Conservation (phyloP, 1,284 basidiomycete species). For the Ceratobasidium sp. region DNA sequence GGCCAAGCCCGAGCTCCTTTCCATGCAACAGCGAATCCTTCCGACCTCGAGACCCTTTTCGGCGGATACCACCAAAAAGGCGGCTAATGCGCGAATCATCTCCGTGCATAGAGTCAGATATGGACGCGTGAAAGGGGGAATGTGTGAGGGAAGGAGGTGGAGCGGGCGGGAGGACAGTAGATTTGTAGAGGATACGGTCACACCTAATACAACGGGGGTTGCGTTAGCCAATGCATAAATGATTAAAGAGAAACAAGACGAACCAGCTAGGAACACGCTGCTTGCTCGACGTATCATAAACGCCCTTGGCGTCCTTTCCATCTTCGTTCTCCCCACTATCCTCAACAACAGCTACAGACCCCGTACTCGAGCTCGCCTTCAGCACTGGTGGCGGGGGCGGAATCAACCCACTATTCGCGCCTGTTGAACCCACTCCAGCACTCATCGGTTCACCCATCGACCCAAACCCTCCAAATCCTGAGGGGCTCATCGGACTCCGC, state of each 20-base stretch:
- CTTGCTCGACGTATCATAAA: conserved; percentile 81
- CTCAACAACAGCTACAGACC: neutral
- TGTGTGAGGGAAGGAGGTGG: conserved; percentile 30
- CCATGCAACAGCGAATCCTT: conserved; percentile 15
- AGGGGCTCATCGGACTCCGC: neutral
- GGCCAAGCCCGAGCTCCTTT: conserved; percentile 13
- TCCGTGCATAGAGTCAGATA: conserved; percentile 23
- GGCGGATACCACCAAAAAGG: conserved; percentile 22
- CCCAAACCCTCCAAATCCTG: neutral
- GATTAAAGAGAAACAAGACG: conserved; percentile 46
- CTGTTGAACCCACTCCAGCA: neutral
- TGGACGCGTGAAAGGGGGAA: neutral
- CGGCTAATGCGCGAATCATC: conserved; percentile 23
- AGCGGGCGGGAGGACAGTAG: conserved; percentile 61
- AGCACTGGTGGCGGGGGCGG: conserved; percentile 19
- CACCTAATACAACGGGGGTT: conserved; percentile 74
- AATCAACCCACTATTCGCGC: neutral
- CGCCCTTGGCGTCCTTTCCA: conserved; percentile 58
- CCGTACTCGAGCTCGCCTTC: conserved; percentile 18
- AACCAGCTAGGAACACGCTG: conserved; percentile 84
- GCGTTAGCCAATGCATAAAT: neutral
- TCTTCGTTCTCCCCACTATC: conserved; percentile 56
- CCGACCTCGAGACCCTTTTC: conserved; percentile 11
- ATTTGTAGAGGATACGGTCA: conserved; percentile 81
- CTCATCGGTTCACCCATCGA: neutral